Conservation (phyloP, 2,329 filamentous ascomycete species). For the Mariannaea elegans region DNA sequence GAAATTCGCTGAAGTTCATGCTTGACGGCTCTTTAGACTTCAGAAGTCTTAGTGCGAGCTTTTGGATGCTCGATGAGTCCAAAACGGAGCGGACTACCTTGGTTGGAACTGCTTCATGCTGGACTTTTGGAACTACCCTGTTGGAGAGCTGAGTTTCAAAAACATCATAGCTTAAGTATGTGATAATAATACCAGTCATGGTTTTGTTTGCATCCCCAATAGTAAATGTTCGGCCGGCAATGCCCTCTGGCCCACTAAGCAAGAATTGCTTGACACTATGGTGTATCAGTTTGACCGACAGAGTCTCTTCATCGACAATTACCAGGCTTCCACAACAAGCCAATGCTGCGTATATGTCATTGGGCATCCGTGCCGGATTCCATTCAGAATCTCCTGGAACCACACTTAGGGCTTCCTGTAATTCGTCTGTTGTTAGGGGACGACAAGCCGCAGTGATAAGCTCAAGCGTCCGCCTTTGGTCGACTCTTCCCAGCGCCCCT, state of each 20-base stretch:
- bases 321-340: conserved; percentile 47
- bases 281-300: conserved; percentile 44
- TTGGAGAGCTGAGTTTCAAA: conserved; percentile 4
- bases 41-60: neutral
- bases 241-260: conserved; percentile 16
- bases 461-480: conserved; percentile 42
- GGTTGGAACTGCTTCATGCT: neutral
- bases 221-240: neutral
- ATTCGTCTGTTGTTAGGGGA: conserved; percentile 44
- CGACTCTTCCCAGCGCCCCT: neutral
- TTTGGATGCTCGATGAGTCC: neutral
- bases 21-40: neutral
- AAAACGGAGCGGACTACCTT: neutral
- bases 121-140: neutral
- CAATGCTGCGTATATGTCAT: conserved; percentile 37
- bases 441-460: conserved; percentile 42
- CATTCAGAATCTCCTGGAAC: conserved; percentile 41
- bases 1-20: neutral
- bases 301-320: conserved; percentile 46
- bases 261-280: conserved; percentile 48
- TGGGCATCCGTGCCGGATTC: conserved; percentile 30
- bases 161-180: conserved; percentile 13
- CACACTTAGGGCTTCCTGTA: conserved; percentile 52
- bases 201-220: neutral
- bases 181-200: conserved; percentile 10